Conservation (phyloP, 2,329 filamentous ascomycete species). For the Mollisia scopiformis region DNA sequence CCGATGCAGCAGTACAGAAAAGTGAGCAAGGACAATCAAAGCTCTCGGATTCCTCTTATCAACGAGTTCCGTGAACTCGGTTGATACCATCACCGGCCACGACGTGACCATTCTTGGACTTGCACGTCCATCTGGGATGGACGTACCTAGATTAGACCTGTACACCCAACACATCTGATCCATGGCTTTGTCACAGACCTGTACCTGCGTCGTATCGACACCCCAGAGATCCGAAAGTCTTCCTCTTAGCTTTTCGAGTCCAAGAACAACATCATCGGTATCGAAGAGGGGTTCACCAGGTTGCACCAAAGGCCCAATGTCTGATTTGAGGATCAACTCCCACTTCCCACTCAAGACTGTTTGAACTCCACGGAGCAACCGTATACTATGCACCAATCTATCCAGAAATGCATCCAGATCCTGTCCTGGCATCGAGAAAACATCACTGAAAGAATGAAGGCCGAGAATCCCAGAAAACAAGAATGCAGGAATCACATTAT, state of each 20-base stretch:
- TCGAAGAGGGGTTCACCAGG: conserved; percentile 7
- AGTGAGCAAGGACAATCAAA: conserved; percentile 41
- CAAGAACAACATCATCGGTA: conserved; percentile 12
- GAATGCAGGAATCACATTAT: conserved; percentile 33
- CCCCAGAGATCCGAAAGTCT: neutral
- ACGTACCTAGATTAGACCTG: conserved; percentile 8
- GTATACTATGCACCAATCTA: conserved; percentile 32
- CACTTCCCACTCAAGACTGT: conserved; percentile 28
- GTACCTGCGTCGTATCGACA: neutral
- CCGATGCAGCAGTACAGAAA: conserved; percentile 39
- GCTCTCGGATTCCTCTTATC: conserved; percentile 37
- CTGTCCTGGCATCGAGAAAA: conserved; percentile 34
- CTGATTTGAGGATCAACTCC: conserved; percentile 27
- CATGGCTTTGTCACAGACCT: conserved; percentile 10
- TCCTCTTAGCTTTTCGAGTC: neutral
- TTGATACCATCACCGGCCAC: conserved; percentile 41
- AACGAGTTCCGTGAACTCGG: conserved; percentile 38
- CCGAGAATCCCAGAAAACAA: conserved; percentile 37
- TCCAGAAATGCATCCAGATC: conserved; percentile 37
- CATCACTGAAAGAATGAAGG: conserved; percentile 42
- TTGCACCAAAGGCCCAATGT: conserved; percentile 28
- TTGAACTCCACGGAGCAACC: conserved; percentile 34
- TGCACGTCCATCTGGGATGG: neutral
- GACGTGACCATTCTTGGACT: conserved; percentile 30
- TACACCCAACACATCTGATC: conserved; percentile 21